Percentiles rank a stretch among this genome's conserved stretches.
These are phyloP conservation scores for Yamagishiella unicocca DNA, from an alignment of 139 green algal species.

Conservation along the genomic window DNA sequence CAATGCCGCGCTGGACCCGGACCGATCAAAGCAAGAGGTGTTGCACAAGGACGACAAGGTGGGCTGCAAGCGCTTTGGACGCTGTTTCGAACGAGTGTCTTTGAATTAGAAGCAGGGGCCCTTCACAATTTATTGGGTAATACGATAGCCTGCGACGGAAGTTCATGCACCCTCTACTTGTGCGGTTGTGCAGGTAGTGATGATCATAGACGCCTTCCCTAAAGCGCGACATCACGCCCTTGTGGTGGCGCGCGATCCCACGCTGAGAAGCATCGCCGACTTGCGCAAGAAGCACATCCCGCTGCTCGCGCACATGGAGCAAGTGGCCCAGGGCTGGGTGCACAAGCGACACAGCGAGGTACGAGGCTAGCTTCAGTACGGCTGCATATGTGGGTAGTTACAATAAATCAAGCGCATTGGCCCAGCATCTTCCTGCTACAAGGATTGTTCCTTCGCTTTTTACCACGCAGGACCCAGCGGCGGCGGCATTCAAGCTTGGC, in stretches of 20 bases:
- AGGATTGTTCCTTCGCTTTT: too few relatives aligned
- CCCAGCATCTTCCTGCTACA: too few relatives aligned
- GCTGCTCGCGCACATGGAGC: constrained; percentile 79
- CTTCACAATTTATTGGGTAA: too few relatives aligned
- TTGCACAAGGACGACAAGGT: constrained; percentile 39
- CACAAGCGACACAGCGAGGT: background rate
- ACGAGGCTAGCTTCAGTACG: background rate
- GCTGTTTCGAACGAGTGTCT: too few relatives aligned
- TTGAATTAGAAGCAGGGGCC: too few relatives aligned
- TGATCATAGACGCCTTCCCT: constrained; percentile 74
- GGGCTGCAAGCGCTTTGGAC: too few relatives aligned
- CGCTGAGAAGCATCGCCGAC: constrained; percentile 62
- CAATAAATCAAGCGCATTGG: too few relatives aligned
- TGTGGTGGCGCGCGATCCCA: constrained; percentile 68
- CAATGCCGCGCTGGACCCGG: background rate
- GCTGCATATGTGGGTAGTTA: too few relatives aligned
- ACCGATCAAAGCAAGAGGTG: background rate
- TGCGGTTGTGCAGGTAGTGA: constrained; percentile 65
- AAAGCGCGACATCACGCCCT: constrained; percentile 78
- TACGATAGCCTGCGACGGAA: too few relatives aligned
- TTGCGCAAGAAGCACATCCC: constrained; percentile 63
- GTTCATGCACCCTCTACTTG: too few relatives aligned
- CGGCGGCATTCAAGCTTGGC: constrained; percentile 69
- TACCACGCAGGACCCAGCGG: background rate
- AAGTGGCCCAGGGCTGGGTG: constrained; percentile 41